Evolutionary conservation across 2,329 filamentous ascomycete species (phyloP).

Genomic region (Metarhizium guizhouense): DNA sequence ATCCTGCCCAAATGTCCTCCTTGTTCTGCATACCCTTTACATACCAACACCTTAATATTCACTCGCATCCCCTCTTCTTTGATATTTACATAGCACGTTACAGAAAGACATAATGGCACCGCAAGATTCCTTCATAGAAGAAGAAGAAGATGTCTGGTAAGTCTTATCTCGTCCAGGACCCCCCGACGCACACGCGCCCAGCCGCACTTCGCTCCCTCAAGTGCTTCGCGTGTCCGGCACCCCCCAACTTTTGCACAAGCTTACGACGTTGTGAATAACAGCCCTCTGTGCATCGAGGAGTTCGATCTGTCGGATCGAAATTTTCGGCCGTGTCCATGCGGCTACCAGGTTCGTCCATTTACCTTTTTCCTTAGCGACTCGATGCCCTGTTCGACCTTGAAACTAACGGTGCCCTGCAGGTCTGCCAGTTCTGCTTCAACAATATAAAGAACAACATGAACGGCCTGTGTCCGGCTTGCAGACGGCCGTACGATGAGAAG

Average conservation of each 20-base stretch:
- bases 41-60: conserved; percentile 4
- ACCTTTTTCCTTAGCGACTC: neutral
- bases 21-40: conserved; percentile 13
- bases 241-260: neutral
- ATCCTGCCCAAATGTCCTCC: conserved; percentile 13
- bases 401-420: conserved; percentile 39
- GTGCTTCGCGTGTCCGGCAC: neutral
- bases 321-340: conserved; percentile 93
- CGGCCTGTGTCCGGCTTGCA: conserved; percentile 92
- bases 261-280: conserved; percentile 27
- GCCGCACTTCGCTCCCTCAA: neutral
- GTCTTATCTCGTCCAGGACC: conserved; percentile 17
- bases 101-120: conserved; percentile 45
- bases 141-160: conserved; percentile 63
- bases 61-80: conserved; percentile 11
- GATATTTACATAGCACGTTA: conserved; percentile 9
- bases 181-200: neutral
- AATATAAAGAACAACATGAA: conserved; percentile 99
- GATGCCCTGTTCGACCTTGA: neutral
- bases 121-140: conserved; percentile 62
- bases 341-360: conserved; percentile 70
- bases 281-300: conserved; percentile 96
- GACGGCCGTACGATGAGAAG: conserved; percentile 91
- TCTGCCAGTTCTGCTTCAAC: conserved; percentile 99
- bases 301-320: conserved; percentile 96